Conservation (phyloP, 1,284 basidiomycete genomes). For the Mrakiaceae sp. region DNA sequence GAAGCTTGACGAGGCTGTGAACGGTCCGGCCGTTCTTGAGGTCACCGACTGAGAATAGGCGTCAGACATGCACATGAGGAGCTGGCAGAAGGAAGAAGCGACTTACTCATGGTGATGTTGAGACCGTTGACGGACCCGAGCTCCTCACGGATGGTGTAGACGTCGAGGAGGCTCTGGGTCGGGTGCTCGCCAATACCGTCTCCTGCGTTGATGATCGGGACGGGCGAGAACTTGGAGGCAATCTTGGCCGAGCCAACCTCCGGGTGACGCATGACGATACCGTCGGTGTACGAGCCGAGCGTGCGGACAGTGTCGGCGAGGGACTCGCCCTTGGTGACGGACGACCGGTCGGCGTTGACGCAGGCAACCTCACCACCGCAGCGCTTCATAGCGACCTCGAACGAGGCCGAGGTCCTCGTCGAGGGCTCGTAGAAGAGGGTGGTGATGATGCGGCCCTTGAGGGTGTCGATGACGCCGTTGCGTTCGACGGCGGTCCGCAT, state of each 20-base stretch:
- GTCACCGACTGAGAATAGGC: slow-evolving; percentile 56
- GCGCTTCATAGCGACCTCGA: slow-evolving; percentile 97
- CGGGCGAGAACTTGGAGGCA: slow-evolving; percentile 87
- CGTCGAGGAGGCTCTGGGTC: slow-evolving; percentile 86
- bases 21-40: slow-evolving; percentile 97
- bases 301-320: slow-evolving; percentile 90
- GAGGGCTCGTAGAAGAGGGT: slow-evolving; percentile 98
- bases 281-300: slow-evolving; percentile 91
- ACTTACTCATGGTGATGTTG: slow-evolving; percentile 65
- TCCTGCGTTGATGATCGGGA: slow-evolving; percentile 93
- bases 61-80: background rate
- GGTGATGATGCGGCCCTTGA: slow-evolving; percentile 83
- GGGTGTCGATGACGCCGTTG: slow-evolving; percentile 74
- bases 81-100: background rate
- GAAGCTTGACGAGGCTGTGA: slow-evolving; percentile 85
- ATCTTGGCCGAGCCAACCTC: slow-evolving; percentile 80
- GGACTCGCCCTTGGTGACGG: slow-evolving; percentile 88
- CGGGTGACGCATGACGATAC: slow-evolving; percentile 88
- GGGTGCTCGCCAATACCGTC: slow-evolving; percentile 98
- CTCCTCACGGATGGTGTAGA: slow-evolving; percentile 96
- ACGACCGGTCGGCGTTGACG: slow-evolving; percentile 69
- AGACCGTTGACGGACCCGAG: slow-evolving; percentile 95
- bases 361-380: slow-evolving; percentile 91
- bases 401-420: slow-evolving; percentile 90
- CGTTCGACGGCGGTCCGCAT: slow-evolving; percentile 94